phyloP scores from a whole-genome alignment of 257 asterid genomes.

The Rubia yunnanensis region DNA sequence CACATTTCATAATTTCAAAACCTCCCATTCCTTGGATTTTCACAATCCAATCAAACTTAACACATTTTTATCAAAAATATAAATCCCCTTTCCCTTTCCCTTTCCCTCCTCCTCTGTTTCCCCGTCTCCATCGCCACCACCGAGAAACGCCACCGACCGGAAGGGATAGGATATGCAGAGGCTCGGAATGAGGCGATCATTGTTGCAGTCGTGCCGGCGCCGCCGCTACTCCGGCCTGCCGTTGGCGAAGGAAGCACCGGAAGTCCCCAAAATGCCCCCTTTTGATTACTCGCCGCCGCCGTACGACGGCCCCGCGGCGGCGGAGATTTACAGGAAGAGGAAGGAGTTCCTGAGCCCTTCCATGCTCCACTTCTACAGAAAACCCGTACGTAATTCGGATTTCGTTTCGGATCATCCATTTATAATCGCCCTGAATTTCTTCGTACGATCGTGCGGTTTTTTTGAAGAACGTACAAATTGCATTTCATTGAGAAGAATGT shows the following conservation, averaged over 20 bases:
- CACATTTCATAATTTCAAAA: background rate
- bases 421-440: background rate
- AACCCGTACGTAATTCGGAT: conserved; percentile 42
- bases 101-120: background rate
- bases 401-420: background rate
- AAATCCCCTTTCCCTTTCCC: background rate
- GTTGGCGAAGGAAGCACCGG: conserved; percentile 16
- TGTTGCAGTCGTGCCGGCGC: conserved; percentile 5
- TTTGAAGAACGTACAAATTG: background rate
- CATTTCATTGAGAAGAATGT: background rate
- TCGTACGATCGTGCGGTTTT: background rate
- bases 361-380: conserved; percentile 43
- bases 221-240: conserved; percentile 21
- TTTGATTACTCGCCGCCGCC: conserved; percentile 50
- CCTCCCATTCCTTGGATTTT: background rate
- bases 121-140: background rate
- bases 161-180: conserved; percentile 21
- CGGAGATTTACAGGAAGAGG: conserved; percentile 43
- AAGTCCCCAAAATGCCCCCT: conserved; percentile 38
- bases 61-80: background rate
- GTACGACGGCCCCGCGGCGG: conserved; percentile 46
- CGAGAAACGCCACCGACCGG: background rate
- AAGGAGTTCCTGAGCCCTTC: conserved; percentile 69
- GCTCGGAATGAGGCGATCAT: conserved; percentile 25
- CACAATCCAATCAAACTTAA: background rate